Evolutionary conservation across 2,329 filamentous ascomycete genomes (phyloP).

Genomic region (Pseudocercospora crystallina): DNA sequence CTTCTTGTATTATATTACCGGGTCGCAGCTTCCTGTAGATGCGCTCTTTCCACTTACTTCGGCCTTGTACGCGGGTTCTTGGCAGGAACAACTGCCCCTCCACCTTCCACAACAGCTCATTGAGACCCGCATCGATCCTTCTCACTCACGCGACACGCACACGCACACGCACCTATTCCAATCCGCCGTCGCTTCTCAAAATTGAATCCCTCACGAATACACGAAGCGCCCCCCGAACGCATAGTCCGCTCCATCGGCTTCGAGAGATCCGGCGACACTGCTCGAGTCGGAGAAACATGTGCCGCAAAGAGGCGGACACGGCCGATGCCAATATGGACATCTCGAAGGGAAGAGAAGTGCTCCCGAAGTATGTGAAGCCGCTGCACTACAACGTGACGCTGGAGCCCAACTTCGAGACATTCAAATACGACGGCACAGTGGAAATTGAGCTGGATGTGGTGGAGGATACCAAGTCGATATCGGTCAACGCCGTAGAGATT

Average conservation of each 20-base stretch:
- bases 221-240: background rate
- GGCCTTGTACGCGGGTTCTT: too few species aligned
- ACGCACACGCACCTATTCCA: background rate
- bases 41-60: too few species aligned
- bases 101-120: background rate
- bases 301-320: constrained; percentile 59
- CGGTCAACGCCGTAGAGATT: constrained; percentile 84
- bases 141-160: background rate
- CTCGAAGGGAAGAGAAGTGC: constrained; percentile 71
- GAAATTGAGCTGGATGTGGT: constrained; percentile 83
- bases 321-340: constrained; percentile 60
- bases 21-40: too few species aligned
- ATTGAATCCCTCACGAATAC: constrained; percentile 3
- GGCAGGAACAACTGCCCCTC: constrained; percentile 4
- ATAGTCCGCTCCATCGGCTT: background rate
- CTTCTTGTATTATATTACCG: too few species aligned
- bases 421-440: constrained; percentile 82
- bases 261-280: constrained; percentile 55
- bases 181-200: constrained; percentile 1
- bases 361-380: constrained; percentile 91
- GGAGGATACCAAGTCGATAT: constrained; percentile 80
- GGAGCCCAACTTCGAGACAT: constrained; percentile 85
- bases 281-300: constrained; percentile 74
- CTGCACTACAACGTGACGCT: constrained; percentile 86
- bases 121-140: constrained; percentile 1